These are phyloP conservation scores for Geotrichum cucujoidarum DNA, from an alignment of 1,139 yeast genomes.

Conservation along the genomic window DNA sequence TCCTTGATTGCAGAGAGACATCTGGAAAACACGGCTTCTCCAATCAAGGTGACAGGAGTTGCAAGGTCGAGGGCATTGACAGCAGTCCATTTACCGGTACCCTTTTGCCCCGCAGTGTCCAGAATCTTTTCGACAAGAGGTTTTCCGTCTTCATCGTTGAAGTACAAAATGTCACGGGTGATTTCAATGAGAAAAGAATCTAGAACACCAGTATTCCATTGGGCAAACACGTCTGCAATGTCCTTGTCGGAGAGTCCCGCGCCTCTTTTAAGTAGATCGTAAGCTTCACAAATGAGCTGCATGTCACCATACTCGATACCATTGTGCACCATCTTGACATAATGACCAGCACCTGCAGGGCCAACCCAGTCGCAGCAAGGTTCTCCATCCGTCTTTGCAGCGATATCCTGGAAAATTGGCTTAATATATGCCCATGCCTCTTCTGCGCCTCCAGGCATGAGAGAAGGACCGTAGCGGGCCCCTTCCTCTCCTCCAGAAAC, in stretches of 20 bases:
- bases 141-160: constrained; percentile 72
- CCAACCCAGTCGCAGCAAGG: constrained; percentile 99
- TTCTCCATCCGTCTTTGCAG: constrained; percentile 97
- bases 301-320: constrained; percentile 99
- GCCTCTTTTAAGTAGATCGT: constrained; percentile 90
- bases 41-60: constrained; percentile 96
- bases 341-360: constrained; percentile 98
- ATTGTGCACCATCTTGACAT: constrained; percentile 98
- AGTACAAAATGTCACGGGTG: constrained; percentile 90
- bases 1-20: constrained; percentile 87
- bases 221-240: constrained; percentile 85
- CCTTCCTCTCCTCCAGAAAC: constrained; percentile 99
- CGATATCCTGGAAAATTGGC: constrained; percentile 89
- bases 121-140: constrained; percentile 94
- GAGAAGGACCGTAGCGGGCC: constrained; percentile 98
- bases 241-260: constrained; percentile 88
- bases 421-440: constrained; percentile 99
- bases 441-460: constrained; percentile 98
- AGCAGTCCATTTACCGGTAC: constrained; percentile 99
- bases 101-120: constrained; percentile 98
- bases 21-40: constrained; percentile 98
- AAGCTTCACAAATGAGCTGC: constrained; percentile 98
- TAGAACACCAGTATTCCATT: constrained; percentile 96
- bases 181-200: constrained; percentile 97
- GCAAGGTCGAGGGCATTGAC: constrained; percentile 96